Evolutionary conservation across 2,329 filamentous ascomycete species (phyloP), one percentile per base, ranked within the genome.

Genomic region (Rugonectria rugulosa): DNA sequence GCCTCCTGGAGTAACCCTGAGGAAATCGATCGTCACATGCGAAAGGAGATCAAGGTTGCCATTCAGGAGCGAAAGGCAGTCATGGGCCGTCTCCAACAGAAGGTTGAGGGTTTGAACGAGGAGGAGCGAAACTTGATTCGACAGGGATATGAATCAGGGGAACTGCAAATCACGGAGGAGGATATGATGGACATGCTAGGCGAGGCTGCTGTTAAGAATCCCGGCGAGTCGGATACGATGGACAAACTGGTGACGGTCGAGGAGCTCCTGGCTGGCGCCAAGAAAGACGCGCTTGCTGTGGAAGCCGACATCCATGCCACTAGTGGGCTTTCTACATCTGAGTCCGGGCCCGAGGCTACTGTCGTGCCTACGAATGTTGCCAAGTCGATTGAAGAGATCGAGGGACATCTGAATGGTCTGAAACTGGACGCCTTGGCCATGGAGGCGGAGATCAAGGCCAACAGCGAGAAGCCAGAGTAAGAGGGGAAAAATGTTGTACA

Each of bases 1-100:
- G 79, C 90, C n/a, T 81, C 86, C 4, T 96, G 86, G 86, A 26
- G 72, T 24, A 86, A 78, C 19, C 75, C 79, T 1, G 54, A 68
- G 2, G 78, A 82, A 31, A 69, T 81, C n/a, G 57, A 57, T 24
- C 65, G 66, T 6, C 78, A 76, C 66, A 77, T 81, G 63, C 49
- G 57, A 27, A 65, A 67, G 43, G 64, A 75, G 62, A 67, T 65
- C 7, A 59, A 58, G 34, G 67, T 65, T 3, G 74, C 71, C 19
- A 54, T 70, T 8, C 32, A 57, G 37, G 69, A 73, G 63, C 67
- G 70, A 46, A 73, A 71, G 59, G 67, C 72, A 19, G 72, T 75
- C 49, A 72, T 73, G 73, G 71, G 72, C 29, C 67, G 69, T 56
- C 64, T 70, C 61, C 71, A 74, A 56, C 63, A 70, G 27, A 70